Conservation (phyloP, 345 rosid genomes). For the Sapria himalayana region DNA sequence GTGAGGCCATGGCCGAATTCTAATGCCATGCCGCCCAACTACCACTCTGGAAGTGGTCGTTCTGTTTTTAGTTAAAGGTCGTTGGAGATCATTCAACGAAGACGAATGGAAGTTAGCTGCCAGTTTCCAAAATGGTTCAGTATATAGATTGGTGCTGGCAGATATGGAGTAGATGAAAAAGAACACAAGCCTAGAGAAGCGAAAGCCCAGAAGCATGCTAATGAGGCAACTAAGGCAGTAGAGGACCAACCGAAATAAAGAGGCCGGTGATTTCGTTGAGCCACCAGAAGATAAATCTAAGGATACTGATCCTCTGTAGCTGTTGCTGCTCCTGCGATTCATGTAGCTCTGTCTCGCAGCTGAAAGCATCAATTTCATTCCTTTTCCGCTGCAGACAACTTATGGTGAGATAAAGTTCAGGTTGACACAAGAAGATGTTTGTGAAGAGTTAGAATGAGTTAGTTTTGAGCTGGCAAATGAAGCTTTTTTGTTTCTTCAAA, state of each 20-base stretch:
- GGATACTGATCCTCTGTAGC: slow-evolving; percentile 29
- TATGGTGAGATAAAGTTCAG: no score
- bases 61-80: slow-evolving; percentile 18
- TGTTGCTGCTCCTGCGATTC: slow-evolving; percentile 46
- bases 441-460: no score
- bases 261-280: slow-evolving; percentile 39
- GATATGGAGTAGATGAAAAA: slow-evolving; percentile 72
- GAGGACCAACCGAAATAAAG: slow-evolving; percentile 51
- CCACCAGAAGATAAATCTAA: slow-evolving; percentile 41
- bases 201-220: slow-evolving; percentile 70
- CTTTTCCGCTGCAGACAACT: no score
- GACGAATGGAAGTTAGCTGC: slow-evolving; percentile 8
- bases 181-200: slow-evolving; percentile 85
- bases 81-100: slow-evolving; percentile 8
- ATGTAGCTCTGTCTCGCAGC: slow-evolving; percentile 64
- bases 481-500: no score
- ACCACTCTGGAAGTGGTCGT: slow-evolving; percentile 45
- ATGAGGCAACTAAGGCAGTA: slow-evolving; percentile 78
- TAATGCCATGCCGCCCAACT: slow-evolving; percentile 97
- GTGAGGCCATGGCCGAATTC: slow-evolving; percentile 99
- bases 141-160: slow-evolving; percentile 19
- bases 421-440: no score
- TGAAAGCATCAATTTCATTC: slow-evolving; percentile 54
- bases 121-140: slow-evolving; percentile 32
- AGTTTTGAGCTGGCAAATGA: no score